Base-by-base conservation (phyloP, 164 flowering plant species). In the grape (Vitis vinifera) region DNA sequence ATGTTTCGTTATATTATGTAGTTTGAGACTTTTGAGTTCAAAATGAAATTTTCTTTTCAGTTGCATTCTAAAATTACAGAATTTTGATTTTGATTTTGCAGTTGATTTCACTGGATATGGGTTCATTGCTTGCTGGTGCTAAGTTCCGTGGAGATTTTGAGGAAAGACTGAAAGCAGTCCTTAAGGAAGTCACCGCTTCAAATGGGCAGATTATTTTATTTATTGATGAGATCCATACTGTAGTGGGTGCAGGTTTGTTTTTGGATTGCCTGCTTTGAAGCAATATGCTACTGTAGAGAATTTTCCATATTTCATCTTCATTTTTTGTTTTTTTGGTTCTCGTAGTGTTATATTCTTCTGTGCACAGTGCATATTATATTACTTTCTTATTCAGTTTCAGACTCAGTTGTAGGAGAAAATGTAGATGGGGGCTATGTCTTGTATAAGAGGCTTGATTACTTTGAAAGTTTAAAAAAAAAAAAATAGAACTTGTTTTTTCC, bases 151-250 rank as follows among this genome's bases (percentile, higher is more conserved):
- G 99, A 65, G 98, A 95, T 57, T 95, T 95, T 81, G 99, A 95
- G 83, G 98, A 95, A 78, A 90, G 99, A 71, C 83, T 95, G 68
- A 95, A 95, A 84, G 97, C 98, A 78, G 98, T 95, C 31, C 73
- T 95, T 71, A 95, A 95, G 88, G 97, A 95, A 78, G 97, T 95
- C 44, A 87, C 92, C 68, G 80, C 97, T 51, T 95, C 99, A 65
- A 95, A 93, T 82, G 99, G 99, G 48, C 98, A 95, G 73, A 93
- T 90, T 56, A 84, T 95, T 67, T 79, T 95, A 63, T 95, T 95
- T 73, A 95, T 95, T 69, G 99, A 95, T 81, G 99, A 95, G 81
- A 90, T 95, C 73, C 99, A 95, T 73, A 95, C 97, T 31, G 98
- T 95, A 58, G 98, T 93, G n/a, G 99, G 99, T 69, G 98, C 98